Conservation (phyloP, 768 basidiomycete genomes). For the Mycena pura region DNA sequence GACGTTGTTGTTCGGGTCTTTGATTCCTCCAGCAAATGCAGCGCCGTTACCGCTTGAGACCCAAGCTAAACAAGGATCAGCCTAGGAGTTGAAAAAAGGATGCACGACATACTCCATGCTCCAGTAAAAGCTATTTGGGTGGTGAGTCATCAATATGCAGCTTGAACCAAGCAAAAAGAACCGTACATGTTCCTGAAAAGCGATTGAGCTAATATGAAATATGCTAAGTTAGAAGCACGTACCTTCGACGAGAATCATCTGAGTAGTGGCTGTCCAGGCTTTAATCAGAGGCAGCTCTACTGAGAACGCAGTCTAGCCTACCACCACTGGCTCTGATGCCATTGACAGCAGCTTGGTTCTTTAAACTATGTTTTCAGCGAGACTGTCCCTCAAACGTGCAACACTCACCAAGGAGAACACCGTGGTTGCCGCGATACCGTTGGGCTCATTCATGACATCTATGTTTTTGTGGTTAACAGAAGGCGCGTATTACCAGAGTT, state of each 20-base stretch:
- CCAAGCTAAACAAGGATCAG: constrained; percentile 48
- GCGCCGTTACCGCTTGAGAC: constrained; percentile 60
- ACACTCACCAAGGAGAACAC: constrained; percentile 56
- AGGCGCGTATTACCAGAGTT: neutral
- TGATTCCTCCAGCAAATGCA: constrained; percentile 57
- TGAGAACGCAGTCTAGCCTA: neutral
- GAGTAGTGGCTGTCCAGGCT: constrained; percentile 51
- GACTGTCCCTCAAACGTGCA: too few relatives aligned
- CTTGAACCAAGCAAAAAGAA: neutral
- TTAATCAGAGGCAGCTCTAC: neutral
- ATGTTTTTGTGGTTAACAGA: neutral
- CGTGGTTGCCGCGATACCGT: constrained; percentile 58
- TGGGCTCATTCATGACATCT: constrained; percentile 72
- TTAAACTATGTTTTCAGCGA: too few relatives aligned
- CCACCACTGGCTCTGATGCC: constrained; percentile 64
- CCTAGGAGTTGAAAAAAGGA: neutral
- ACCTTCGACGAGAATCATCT: constrained; percentile 57
- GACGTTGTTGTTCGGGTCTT: constrained; percentile 66
- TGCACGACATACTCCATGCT: constrained; percentile 54
- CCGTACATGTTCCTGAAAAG: constrained; percentile 27
- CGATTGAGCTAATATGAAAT: neutral
- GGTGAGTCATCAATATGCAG: neutral
- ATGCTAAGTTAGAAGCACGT: neutral
- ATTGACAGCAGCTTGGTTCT: constrained; percentile 72
- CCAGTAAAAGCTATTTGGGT: constrained; percentile 55